Evolutionary conservation across 306 rosid species (phyloP).

Genomic region (Prunus fruticosa): DNA sequence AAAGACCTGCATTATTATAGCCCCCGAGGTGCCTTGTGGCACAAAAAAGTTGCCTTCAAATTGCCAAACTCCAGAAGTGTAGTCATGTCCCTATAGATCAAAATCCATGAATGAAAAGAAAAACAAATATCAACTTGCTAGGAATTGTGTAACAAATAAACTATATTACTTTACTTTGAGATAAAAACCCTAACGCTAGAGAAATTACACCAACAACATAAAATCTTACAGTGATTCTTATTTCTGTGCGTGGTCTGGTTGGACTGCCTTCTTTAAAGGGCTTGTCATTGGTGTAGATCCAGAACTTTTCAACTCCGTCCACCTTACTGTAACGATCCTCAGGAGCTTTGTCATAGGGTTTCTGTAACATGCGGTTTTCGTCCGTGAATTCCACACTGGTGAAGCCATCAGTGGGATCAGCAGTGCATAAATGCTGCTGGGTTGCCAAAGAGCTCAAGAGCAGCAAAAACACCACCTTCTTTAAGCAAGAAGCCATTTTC

Average conservation of each 20-base stretch:
- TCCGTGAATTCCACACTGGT: neutral
- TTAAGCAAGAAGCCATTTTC: neutral
- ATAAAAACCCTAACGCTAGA: too few relatives aligned
- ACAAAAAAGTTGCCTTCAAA: conserved; percentile 28
- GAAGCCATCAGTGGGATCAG: conserved; percentile 28
- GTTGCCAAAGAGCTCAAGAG: neutral
- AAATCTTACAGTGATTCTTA: conserved; percentile 10
- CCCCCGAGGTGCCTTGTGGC: conserved; percentile 16
- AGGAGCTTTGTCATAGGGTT: conserved; percentile 7
- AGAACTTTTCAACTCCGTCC: conserved; percentile 11
- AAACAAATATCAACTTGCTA: neutral
- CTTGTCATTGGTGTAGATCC: conserved; percentile 20
- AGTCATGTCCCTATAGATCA: neutral
- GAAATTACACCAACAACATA: too few relatives aligned
- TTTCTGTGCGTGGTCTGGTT: conserved; percentile 22
- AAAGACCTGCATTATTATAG: conserved; percentile 17
- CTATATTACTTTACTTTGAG: too few relatives aligned
- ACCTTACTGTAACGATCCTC: neutral
- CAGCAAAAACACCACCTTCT: neutral
- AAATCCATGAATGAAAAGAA: neutral
- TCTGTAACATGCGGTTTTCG: conserved; percentile 8
- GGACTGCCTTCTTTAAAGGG: conserved; percentile 16
- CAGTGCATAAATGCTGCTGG: neutral
- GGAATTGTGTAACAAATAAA: neutral
- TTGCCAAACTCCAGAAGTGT: conserved; percentile 32